Percentiles rank a stretch among this genome's conserved stretches.
These are phyloP conservation scores for Fusarium sp. DNA, from an alignment of 2,329 filamentous ascomycete species.

Conservation along the genomic window DNA sequence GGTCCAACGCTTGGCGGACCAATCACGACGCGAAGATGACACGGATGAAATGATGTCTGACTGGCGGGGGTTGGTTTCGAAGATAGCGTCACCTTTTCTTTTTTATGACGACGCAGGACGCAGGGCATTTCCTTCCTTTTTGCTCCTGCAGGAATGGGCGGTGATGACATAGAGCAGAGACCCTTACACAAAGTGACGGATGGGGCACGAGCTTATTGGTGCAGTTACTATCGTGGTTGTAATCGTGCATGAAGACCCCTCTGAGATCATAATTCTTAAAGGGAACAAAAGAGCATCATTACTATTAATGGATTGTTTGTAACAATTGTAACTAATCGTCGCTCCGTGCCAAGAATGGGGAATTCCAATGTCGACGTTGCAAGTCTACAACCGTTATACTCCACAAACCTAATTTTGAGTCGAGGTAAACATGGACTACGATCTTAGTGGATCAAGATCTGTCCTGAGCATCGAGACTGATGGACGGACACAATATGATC, in stretches of 20 bases:
- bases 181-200: neutral
- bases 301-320: neutral
- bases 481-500: neutral
- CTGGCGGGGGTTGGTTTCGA: neutral
- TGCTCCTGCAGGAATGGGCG: neutral
- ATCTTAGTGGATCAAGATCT: conserved; percentile 22
- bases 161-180: neutral
- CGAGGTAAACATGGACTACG: conserved; percentile 3
- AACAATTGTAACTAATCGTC: neutral
- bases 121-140: neutral
- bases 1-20: conserved; percentile 14
- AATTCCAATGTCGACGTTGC: conserved; percentile 10
- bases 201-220: conserved; percentile 10
- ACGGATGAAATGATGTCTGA: conserved; percentile 11
- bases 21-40: conserved; percentile 34
- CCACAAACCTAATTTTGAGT: conserved; percentile 9
- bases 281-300: neutral
- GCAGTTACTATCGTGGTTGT: neutral
- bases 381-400: conserved; percentile 2
- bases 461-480: neutral
- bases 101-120: conserved; percentile 17
- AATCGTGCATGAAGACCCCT: conserved; percentile 2
- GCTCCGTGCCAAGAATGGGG: conserved; percentile 2
- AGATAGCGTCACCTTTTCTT: conserved; percentile 6
- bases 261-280: conserved; percentile 8